Evolutionary conservation across 106 monocot species (phyloP), one percentile per base, ranked within the genome.

Genomic region (Allium cepa): DNA sequence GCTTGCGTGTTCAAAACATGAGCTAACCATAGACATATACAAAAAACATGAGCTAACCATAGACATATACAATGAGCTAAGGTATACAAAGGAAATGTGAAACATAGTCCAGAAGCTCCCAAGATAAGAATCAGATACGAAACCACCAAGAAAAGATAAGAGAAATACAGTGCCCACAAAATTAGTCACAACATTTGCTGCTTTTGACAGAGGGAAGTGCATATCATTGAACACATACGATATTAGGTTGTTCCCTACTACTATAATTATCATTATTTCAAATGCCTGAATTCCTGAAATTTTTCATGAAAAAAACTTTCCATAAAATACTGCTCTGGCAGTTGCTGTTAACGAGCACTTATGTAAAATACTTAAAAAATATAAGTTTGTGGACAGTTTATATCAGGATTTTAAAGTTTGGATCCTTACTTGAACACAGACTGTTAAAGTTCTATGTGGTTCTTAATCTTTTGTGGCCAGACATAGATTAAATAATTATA

Each of bases 51-150:
- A 22, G 22, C 22, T 22, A 22, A 22, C 22, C 22, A 22, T 22
- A 22, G 22, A 22, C 22, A 22, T 22, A 22, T 22, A 22, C 22
- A 22, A 22, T 22, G 22, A 22, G 22, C 22, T 22, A 22, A 22
- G 22, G 22, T 22, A 22, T 22, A 93, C 86, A 69, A 93, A 93
- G n/a, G 86, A 88, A 73, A 93, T 89, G 59, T 84, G 78, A 56
- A 90, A 59, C 93, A 93, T 93, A 47, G 93, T 93, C 93, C 93
- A 93, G 72, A 93, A 93, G 59, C 93, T 84, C 46, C 95, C 91
- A 2, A 95, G 81, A 64, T 95, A 95, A 17, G 95, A 95, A 72
- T 95, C 95, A 57, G 95, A 95, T 36, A 95, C 83, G 75, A 95
- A 95, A 0, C 95, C 95, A 48, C 95, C 95, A 59, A 95, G 75